Conservation (phyloP, 257 asterid genomes). For the Marsdenia floribunda region DNA sequence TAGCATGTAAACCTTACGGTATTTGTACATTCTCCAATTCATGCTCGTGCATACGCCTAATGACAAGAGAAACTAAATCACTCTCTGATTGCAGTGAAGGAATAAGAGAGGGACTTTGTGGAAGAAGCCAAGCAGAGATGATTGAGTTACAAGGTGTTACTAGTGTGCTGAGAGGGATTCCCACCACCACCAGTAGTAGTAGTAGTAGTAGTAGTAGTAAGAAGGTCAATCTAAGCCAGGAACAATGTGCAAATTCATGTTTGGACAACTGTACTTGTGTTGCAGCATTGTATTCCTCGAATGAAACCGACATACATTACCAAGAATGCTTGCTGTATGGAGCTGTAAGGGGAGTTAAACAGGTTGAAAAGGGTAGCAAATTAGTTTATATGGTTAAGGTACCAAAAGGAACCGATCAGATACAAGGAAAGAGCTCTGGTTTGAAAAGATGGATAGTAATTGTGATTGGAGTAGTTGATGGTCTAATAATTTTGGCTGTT, state of each 20-base stretch:
- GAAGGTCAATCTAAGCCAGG: conserved; percentile 31
- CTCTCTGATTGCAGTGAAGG: conserved; percentile 31
- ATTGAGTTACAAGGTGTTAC: conserved; percentile 53
- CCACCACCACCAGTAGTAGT: not conserved
- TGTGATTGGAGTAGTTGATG: conserved; percentile 67
- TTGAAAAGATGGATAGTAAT: conserved; percentile 59
- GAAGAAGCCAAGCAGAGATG: conserved; percentile 40
- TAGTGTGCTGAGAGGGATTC: conserved; percentile 48
- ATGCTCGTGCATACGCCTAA: conserved; percentile 55
- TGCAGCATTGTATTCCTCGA: conserved; percentile 43
- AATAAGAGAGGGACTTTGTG: conserved; percentile 38
- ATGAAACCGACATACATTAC: not conserved
- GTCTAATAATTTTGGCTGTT: conserved; percentile 49
- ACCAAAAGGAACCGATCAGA: conserved; percentile 32
- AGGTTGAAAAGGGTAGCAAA: conserved; percentile 35
- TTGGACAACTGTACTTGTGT: conserved; percentile 58
- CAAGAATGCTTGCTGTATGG: conserved; percentile 45
- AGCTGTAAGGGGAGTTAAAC: conserved; percentile 60
- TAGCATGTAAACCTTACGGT: conserved; percentile 60
- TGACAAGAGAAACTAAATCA: conserved; percentile 21
- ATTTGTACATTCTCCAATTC: conserved; percentile 58
- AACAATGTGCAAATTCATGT: conserved; percentile 47
- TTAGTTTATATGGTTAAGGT: conserved; percentile 56
- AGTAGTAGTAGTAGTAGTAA: too few species aligned
- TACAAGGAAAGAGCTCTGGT: conserved; percentile 37